These are phyloP conservation scores for Trichoderma lentiforme DNA, from an alignment of 2,329 filamentous ascomycete genomes.

Conservation along the genomic window DNA sequence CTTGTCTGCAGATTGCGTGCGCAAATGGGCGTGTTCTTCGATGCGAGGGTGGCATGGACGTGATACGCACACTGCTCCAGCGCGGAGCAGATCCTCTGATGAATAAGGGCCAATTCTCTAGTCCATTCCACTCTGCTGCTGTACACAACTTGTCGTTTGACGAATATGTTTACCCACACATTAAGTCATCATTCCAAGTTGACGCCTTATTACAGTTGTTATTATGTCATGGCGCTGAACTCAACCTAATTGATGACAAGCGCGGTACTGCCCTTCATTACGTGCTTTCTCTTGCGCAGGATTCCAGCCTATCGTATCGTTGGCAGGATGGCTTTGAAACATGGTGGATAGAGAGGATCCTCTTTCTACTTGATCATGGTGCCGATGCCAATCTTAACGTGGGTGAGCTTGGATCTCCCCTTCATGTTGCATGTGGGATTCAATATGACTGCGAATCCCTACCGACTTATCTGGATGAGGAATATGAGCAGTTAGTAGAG, in stretches of 20 bases:
- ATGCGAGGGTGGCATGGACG: neutral
- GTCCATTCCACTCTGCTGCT: neutral
- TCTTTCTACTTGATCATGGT: slow-evolving; percentile 4
- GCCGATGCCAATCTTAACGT: neutral
- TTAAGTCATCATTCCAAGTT: neutral
- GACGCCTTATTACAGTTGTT: neutral
- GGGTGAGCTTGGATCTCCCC: slow-evolving; percentile 13
- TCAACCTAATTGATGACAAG: neutral
- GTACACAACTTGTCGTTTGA: neutral
- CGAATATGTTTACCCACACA: neutral
- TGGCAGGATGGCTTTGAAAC: neutral
- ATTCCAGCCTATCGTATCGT: neutral
- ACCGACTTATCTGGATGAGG: neutral
- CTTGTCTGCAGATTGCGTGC: neutral
- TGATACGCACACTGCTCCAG: neutral
- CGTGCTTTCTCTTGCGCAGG: neutral
- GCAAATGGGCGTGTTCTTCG: neutral
- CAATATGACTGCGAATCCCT: neutral
- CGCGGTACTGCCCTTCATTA: neutral
- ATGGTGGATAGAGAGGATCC: neutral
- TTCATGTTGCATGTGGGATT: slow-evolving; percentile 17
- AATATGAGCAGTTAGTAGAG: too few species aligned
- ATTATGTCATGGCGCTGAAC: neutral
- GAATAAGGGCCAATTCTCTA: neutral
- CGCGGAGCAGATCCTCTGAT: neutral